Evolutionary conservation across 2,329 filamentous ascomycete species (phyloP), one percentile per base, ranked within the genome.

Genomic region (Aphanocladium album): DNA sequence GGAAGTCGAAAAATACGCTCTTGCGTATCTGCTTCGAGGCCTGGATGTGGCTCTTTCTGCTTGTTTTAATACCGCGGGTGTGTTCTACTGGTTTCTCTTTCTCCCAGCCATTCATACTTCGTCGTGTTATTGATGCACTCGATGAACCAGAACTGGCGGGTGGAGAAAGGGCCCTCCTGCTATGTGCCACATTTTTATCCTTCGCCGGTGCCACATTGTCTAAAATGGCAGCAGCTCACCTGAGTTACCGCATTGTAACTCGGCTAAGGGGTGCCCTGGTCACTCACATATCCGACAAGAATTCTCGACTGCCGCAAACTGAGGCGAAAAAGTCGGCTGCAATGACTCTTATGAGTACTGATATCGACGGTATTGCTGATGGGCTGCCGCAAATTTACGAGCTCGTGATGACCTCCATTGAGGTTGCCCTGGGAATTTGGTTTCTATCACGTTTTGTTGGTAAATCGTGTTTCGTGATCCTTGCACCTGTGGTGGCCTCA

Each of bases 281-380:
- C 6, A 75, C 78, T 0, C 73, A 81, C 65, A 76, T 85, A 17
- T 83, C 80, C 63, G 73, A 75, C 17, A 78, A 79, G 62, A 77
- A 76, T 0, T 60, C 77, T 3, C 62, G 65, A 2, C 62, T 77
- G 9, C 67, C 69, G 23, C 64, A 65, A 2, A 65, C 65, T 3
- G 60, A 65, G 1, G 67, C 69, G 7, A 71, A 74, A 17, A 72
- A 75, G 21, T 52, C 57, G 16, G 27, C 57, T 12, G 57, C 57
- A 14, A 23, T 60, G 2, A 60, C 57, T 14, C 39, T 60, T n/a
- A 60, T 60, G 57, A 60, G 57, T 17, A 53, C 47, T 16, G 57
- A 60, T 19, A 25, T 60, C n/a, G 47, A 60, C 5, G 47, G 50
- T 14, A 46, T 60, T 33, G 47, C 39, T 5, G n/a, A n/a, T 19